Evolutionary conservation across 2,329 filamentous ascomycete genomes (phyloP).

Genomic region (Diaporthe aspalathi): DNA sequence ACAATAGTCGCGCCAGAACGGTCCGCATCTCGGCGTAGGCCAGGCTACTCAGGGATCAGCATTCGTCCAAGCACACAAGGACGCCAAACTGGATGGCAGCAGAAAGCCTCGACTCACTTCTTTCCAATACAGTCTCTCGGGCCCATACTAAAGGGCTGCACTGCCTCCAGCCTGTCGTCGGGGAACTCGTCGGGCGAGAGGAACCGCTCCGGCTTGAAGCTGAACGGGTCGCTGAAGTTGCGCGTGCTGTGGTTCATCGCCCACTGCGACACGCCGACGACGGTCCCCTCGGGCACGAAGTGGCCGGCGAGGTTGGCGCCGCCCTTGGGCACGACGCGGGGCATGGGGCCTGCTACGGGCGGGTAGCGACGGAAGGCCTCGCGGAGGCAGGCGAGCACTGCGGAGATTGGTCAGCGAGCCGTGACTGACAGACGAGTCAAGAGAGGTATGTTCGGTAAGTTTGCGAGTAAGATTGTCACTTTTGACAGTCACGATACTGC

Average conservation of each 20-base stretch:
- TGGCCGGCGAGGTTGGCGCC: conserved; percentile 49
- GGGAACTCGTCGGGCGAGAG: conserved; percentile 52
- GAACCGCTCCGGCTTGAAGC: conserved; percentile 62
- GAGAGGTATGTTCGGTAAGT: neutral
- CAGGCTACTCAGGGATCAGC: conserved; percentile 48
- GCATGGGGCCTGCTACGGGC: conserved; percentile 45
- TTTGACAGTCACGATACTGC: neutral
- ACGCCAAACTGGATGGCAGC: no score
- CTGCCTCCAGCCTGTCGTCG: conserved; percentile 55
- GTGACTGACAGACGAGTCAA: no score
- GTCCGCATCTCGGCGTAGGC: conserved; percentile 63
- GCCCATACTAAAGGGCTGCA: conserved; percentile 61
- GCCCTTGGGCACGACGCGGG: conserved; percentile 46
- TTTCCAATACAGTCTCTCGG: conserved; percentile 63
- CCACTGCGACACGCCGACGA: conserved; percentile 57
- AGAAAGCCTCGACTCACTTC: conserved; percentile 52
- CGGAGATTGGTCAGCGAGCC: neutral
- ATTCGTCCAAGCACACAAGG: neutral
- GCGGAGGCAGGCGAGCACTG: conserved; percentile 50
- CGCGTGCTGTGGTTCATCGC: conserved; percentile 56
- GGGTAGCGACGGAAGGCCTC: conserved; percentile 52
- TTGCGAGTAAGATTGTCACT: no score
- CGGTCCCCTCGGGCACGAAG: conserved; percentile 50
- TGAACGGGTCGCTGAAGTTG: conserved; percentile 58
- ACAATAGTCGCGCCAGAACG: conserved; percentile 60